These are phyloP conservation scores for Pichia exigua DNA, from an alignment of 805 yeast species.

Conservation along the genomic window DNA sequence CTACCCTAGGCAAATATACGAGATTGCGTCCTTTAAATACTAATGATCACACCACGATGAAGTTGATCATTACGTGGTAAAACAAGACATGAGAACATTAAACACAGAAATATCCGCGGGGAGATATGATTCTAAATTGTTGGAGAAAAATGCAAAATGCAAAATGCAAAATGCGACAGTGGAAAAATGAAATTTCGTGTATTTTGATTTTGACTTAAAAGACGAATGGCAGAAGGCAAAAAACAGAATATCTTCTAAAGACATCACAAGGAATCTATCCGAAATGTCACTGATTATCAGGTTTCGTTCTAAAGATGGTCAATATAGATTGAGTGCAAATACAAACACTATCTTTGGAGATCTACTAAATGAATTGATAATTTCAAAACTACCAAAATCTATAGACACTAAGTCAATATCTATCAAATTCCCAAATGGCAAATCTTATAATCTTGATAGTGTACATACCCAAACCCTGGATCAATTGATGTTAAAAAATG, in stretches of 20 bases:
- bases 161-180: too few relatives aligned
- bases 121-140: too few relatives aligned
- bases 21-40: too few relatives aligned
- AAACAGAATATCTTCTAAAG: neutral
- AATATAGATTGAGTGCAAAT: slow-evolving; percentile 51
- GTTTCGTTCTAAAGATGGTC: slow-evolving; percentile 80
- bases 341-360: slow-evolving; percentile 13
- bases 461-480: slow-evolving; percentile 21
- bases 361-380: slow-evolving; percentile 21
- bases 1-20: too few relatives aligned
- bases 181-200: neutral
- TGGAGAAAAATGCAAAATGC: too few relatives aligned
- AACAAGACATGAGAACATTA: too few relatives aligned
- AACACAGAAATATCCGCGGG: too few relatives aligned
- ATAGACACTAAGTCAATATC: neutral
- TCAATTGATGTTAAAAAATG: slow-evolving; percentile 47
- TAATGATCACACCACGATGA: too few relatives aligned
- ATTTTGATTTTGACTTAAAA: too few relatives aligned
- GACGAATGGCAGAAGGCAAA: neutral
- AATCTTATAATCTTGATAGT: neutral
- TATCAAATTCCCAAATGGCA: neutral
- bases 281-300: slow-evolving; percentile 46
- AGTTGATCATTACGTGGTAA: too few relatives aligned
- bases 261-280: neutral
- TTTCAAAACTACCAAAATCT: slow-evolving; percentile 25